Evolutionary conservation across 306 rosid genomes (phyloP), one percentile per base, ranked within the genome.

Genomic region (Abrus precatorius): DNA sequence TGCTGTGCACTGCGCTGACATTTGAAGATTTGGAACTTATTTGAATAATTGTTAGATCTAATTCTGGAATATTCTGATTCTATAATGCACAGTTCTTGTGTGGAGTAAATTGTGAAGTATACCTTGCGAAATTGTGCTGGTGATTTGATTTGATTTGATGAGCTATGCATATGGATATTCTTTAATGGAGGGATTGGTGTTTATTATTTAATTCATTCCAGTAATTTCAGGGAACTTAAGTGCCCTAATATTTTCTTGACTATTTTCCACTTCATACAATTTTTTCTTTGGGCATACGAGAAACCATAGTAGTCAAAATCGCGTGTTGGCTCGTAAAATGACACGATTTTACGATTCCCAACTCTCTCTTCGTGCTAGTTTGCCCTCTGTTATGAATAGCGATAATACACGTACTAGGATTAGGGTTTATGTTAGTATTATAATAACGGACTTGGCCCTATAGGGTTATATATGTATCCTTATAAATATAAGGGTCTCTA

Each of bases 121-220:
- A 13, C 28, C 7, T 13, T 13, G 27, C 1, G 1, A n/a, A 52
- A 52, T n/a, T 52, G 57, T 52, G n/a, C 57, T 5, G 2, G 29
- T 7, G 5, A 52, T 6, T 52, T n/a, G 27, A 52, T 20, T 52
- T 52, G 6, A 45, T 30, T 45, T 7, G n/a, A 34, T 49, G 32
- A 47, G 34, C n/a, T 47, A 9, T 36, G n/a, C 6, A 9, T 36
- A 71, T 12, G 13, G 34, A 30, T 14, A 14, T 41, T 3, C 47
- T 50, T 28, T 49, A 6, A 63, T 20, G 14, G 32, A 14, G 76
- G 69, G 41, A 79, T 47, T 74, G 27, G 44, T 59, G 38, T 47
- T 79, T 48, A 45, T 74, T 28, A 45, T 66, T 34, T 74, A 20
- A 20, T 20, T 20, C 20, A 20, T 20, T 20, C 20, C 20, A 45